Evolutionary conservation across 1,284 basidiomycete genomes (phyloP).

Genomic region (Moniliella sp.): DNA sequence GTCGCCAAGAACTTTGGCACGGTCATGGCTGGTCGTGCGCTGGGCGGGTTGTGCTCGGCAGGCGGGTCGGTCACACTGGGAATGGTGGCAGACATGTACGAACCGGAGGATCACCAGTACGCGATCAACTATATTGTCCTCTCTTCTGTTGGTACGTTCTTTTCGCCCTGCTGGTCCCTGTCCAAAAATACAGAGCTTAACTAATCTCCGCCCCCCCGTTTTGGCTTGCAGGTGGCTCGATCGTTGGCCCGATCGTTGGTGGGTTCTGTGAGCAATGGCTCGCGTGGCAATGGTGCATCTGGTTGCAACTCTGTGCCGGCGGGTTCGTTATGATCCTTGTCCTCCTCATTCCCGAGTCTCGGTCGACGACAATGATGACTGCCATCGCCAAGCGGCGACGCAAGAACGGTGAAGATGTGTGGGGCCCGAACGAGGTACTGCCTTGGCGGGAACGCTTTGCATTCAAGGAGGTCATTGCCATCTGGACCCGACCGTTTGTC

Average conservation of each 20-base stretch:
- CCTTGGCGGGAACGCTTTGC: background rate
- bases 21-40: slow-evolving; percentile 25
- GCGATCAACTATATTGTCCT: slow-evolving; percentile 31
- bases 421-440: slow-evolving; percentile 34
- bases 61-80: slow-evolving; percentile 37
- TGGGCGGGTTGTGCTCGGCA: slow-evolving; percentile 33
- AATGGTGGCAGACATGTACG: slow-evolving; percentile 35
- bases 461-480: background rate
- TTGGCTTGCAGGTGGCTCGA: too few species aligned
- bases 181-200: too few species aligned
- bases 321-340: slow-evolving; percentile 32
- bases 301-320: slow-evolving; percentile 36
- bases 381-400: slow-evolving; percentile 34
- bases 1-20: slow-evolving; percentile 28
- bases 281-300: slow-evolving; percentile 29
- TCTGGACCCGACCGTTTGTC: background rate
- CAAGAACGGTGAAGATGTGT: slow-evolving; percentile 30
- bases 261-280: slow-evolving; percentile 15
- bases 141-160: slow-evolving; percentile 27
- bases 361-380: slow-evolving; percentile 34
- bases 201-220: too few species aligned
- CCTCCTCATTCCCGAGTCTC: slow-evolving; percentile 36
- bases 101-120: slow-evolving; percentile 30
- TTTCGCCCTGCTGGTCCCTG: too few species aligned
- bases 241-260: slow-evolving; percentile 27